Evolutionary conservation across 2,329 filamentous ascomycete genomes (phyloP).

Genomic region (Aspergillus puulaauensis): DNA sequence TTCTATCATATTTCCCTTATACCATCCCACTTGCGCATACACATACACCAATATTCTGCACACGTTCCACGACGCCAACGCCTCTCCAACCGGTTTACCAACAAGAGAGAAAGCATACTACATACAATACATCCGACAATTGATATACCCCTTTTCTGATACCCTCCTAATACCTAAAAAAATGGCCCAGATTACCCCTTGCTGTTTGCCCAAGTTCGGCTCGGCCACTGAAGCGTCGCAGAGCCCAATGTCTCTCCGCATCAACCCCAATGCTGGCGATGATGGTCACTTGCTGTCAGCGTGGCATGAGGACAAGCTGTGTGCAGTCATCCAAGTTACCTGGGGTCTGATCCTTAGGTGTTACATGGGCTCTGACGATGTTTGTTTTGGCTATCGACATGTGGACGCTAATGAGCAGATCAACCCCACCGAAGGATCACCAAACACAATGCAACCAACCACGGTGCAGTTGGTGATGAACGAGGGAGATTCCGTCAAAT

Average conservation of each 20-base stretch:
- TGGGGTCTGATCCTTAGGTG: conserved; percentile 48
- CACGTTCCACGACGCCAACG: no score
- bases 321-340: conserved; percentile 38
- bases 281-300: conserved; percentile 31
- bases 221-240: conserved; percentile 25
- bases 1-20: no score
- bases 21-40: no score
- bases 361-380: conserved; percentile 48
- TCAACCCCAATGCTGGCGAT: conserved; percentile 28
- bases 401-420: conserved; percentile 21
- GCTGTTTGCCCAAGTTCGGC: conserved; percentile 36
- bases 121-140: no score
- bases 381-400: conserved; percentile 47
- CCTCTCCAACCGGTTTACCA: no score
- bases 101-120: no score
- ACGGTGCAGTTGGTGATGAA: conserved; percentile 27
- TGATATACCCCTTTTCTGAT: not conserved
- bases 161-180: not conserved
- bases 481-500: conserved; percentile 27
- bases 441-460: conserved; percentile 16
- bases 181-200: conserved; percentile 31
- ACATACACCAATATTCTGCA: no score
- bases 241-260: conserved; percentile 36
- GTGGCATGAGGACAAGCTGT: conserved; percentile 26
- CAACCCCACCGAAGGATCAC: conserved; percentile 9